Conservation (phyloP, 352 stramenopile genomes). For the Thraustochytrium sp. region DNA sequence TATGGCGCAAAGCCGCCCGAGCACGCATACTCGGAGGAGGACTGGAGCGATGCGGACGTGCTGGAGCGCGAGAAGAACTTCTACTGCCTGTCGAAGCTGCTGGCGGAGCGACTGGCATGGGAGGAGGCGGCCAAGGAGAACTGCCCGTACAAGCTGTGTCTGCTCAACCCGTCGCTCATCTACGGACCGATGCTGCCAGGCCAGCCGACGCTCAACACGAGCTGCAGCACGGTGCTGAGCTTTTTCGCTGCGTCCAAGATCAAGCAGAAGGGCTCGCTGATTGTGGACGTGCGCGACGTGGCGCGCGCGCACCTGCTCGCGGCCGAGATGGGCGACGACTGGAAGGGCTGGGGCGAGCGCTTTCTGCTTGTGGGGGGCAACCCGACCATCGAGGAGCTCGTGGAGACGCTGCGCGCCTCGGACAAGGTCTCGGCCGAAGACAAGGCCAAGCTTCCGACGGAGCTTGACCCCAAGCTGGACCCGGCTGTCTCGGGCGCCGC, state of each 20-base stretch:
- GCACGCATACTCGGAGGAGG: conserved; percentile 37
- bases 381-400: neutral
- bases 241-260: conserved; percentile 33
- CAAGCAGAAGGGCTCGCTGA: neutral
- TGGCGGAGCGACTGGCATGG: conserved; percentile 35
- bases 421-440: neutral
- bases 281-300: conserved; percentile 49
- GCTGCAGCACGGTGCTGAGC: conserved; percentile 11
- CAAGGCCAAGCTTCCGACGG: conserved; percentile 1
- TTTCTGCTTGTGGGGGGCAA: conserved; percentile 20
- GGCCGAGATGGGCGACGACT: conserved; percentile 2
- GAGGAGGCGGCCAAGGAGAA: conserved; percentile 15
- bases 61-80: conserved; percentile 40
- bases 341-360: conserved; percentile 32
- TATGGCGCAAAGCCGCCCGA: neutral
- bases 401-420: neutral
- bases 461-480: neutral
- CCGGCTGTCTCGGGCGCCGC: neutral
- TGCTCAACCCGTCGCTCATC: conserved; percentile 41
- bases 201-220: conserved; percentile 42
- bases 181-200: conserved; percentile 48
- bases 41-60: conserved; percentile 42
- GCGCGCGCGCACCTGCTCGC: conserved; percentile 39
- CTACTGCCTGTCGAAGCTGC: conserved; percentile 46
- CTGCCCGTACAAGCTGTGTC: conserved; percentile 25